Conservation (phyloP, 768 basidiomycete genomes). For the Gloeostereum incarnatum region DNA sequence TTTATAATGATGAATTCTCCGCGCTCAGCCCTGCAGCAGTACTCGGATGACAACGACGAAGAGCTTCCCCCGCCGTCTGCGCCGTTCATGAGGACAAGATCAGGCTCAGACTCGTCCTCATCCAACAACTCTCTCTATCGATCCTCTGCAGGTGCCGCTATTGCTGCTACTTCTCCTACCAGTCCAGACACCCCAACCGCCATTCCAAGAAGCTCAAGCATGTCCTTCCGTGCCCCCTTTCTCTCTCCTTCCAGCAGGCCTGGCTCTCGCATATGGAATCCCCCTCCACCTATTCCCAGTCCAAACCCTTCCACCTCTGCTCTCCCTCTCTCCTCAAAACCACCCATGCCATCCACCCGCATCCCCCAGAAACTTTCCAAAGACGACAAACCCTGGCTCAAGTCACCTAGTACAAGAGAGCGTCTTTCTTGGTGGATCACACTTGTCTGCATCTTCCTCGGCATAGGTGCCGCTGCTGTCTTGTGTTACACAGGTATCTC, state of each 20-base stretch:
- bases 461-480: conserved; percentile 37
- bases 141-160: too few relatives aligned
- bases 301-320: conserved; percentile 1
- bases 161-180: too few relatives aligned
- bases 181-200: too few relatives aligned
- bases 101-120: too few relatives aligned
- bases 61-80: too few relatives aligned
- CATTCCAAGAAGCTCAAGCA: conserved; percentile 31
- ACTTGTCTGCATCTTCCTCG: conserved; percentile 43
- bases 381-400: conserved; percentile 55
- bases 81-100: too few relatives aligned
- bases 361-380: conserved; percentile 40
- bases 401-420: conserved; percentile 24
- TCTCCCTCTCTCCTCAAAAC: conserved; percentile 19
- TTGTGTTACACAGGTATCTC: conserved; percentile 46
- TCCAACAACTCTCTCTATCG: too few relatives aligned
- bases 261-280: conserved; percentile 48
- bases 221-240: conserved; percentile 59
- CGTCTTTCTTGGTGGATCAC: conserved; percentile 36
- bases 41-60: too few relatives aligned
- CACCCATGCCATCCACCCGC: conserved; percentile 38
- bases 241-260: conserved; percentile 66
- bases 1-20: too few relatives aligned
- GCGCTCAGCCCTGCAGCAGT: too few relatives aligned
- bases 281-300: conserved; percentile 24